Evolutionary conservation across 768 basidiomycete genomes (phyloP).

Genomic region (Serendipita sp.): DNA sequence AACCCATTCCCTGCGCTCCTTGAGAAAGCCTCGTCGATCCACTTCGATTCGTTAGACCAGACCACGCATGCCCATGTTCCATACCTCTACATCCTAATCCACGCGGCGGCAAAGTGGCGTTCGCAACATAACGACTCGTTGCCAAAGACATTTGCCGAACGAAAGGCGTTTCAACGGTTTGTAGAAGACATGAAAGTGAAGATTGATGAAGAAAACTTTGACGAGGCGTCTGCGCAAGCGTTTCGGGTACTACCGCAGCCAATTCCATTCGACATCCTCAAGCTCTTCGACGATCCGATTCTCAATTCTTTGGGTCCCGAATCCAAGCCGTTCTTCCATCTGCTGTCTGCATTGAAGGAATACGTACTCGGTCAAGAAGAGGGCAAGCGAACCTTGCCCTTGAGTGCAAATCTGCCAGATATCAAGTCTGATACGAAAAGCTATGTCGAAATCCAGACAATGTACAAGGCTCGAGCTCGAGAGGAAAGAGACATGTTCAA

Average conservation of each 20-base stretch:
- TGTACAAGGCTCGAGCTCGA: slow-evolving; percentile 68
- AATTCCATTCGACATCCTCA: slow-evolving; percentile 50
- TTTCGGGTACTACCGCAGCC: slow-evolving; percentile 62
- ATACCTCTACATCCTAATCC: slow-evolving; percentile 77
- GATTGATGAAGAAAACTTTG: slow-evolving; percentile 91
- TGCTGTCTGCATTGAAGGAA: slow-evolving; percentile 53
- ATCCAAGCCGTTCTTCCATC: slow-evolving; percentile 61
- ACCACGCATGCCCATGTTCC: slow-evolving; percentile 86
- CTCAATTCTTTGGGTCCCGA: slow-evolving; percentile 29
- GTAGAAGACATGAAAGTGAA: slow-evolving; percentile 54
- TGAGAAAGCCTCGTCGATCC: slow-evolving; percentile 51
- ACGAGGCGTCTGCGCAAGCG: slow-evolving; percentile 81
- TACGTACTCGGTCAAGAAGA: slow-evolving; percentile 36
- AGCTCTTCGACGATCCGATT: slow-evolving; percentile 47
- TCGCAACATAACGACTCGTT: slow-evolving; percentile 49
- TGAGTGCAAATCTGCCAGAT: slow-evolving; percentile 81
- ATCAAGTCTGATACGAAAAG: slow-evolving; percentile 82
- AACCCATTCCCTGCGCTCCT: slow-evolving; percentile 73
- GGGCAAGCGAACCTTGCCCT: slow-evolving; percentile 49
- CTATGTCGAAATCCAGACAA: slow-evolving; percentile 70
- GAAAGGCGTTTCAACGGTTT: slow-evolving; percentile 57
- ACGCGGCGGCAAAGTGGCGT: slow-evolving; percentile 73
- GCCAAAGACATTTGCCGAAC: slow-evolving; percentile 43
- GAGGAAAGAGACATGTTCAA: slow-evolving; percentile 41
- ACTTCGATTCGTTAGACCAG: slow-evolving; percentile 66